These are phyloP conservation scores for Pyronema domesticum DNA, from an alignment of 495 filamentous ascomycete species.

Conservation along the genomic window DNA sequence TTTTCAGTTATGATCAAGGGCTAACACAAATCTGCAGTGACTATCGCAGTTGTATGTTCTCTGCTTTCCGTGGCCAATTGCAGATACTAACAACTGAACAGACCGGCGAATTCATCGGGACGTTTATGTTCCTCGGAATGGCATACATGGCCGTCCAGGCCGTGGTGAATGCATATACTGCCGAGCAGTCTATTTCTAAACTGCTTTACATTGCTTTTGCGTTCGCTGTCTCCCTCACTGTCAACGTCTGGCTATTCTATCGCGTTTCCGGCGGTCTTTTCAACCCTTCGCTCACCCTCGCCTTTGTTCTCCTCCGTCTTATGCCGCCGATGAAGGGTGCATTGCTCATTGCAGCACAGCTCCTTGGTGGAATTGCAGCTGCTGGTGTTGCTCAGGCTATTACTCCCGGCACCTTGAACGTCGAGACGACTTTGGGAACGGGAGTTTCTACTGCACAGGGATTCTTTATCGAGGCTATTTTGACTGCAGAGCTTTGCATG, in stretches of 20 bases:
- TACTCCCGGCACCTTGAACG: conserved; percentile 27
- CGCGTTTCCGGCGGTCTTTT: conserved; percentile 64
- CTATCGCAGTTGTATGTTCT: neutral
- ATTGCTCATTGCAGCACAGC: conserved; percentile 36
- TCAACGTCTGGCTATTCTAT: conserved; percentile 78
- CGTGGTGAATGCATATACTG: conserved; percentile 33
- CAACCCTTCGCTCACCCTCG: conserved; percentile 57
- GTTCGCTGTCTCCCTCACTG: conserved; percentile 59
- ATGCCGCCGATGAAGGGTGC: conserved; percentile 34
- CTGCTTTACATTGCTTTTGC: conserved; percentile 53
- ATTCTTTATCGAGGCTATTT: conserved; percentile 59
- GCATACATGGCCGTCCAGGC: conserved; percentile 64
- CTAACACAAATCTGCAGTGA: neutral
- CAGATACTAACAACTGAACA: neutral
- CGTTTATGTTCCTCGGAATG: conserved; percentile 69
- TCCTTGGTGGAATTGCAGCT: conserved; percentile 41
- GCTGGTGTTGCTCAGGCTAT: conserved; percentile 34
- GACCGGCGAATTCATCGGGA: conserved; percentile 31
- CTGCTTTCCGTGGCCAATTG: neutral
- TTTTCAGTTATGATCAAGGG: neutral
- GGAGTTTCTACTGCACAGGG: conserved; percentile 33
- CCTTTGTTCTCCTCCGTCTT: conserved; percentile 38
- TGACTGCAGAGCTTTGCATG: conserved; percentile 60
- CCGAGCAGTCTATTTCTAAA: conserved; percentile 8
- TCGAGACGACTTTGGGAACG: conserved; percentile 27